Evolutionary conservation across 169 alveolate species (phyloP).

Genomic region (Plasmodium adleri): DNA sequence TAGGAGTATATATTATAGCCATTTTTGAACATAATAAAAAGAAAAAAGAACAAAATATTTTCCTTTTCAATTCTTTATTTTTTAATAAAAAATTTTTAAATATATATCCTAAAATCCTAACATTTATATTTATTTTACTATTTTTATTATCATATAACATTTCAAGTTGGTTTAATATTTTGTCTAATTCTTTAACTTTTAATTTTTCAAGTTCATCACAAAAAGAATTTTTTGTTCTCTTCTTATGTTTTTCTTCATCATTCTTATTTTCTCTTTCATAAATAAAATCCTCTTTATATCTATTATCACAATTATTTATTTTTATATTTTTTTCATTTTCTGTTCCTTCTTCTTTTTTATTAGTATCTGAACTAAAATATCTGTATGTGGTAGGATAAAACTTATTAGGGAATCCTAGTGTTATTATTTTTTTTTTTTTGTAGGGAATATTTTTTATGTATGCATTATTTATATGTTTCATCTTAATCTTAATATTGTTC

Average conservation of each 20-base stretch:
- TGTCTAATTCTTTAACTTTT: constrained; percentile 50
- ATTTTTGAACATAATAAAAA: constrained; percentile 73
- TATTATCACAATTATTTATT: background rate
- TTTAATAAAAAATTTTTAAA: constrained; percentile 72
- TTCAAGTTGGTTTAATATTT: constrained; percentile 27
- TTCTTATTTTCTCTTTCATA: background rate
- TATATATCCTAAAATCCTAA: constrained; percentile 66
- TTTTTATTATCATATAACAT: constrained; percentile 37
- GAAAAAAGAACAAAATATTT: constrained; percentile 60
- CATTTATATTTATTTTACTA: constrained; percentile 53
- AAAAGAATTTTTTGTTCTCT: background rate
- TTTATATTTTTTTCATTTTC: background rate
- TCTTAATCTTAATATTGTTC: too few relatives aligned
- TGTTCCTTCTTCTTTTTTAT: background rate
- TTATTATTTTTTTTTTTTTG: too few relatives aligned
- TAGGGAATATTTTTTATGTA: too few relatives aligned
- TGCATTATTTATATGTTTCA: too few relatives aligned
- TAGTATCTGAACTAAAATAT: background rate
- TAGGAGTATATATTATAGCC: constrained; percentile 66
- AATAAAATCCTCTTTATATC: background rate
- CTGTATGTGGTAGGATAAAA: too few relatives aligned
- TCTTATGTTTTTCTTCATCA: background rate
- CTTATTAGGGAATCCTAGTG: too few relatives aligned
- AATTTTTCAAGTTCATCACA: constrained; percentile 11
- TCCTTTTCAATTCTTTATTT: constrained; percentile 65